Percentiles rank a stretch among this genome's conserved stretches.
These are phyloP conservation scores for Porogramme epimiltina DNA, from an alignment of 1,284 basidiomycete species.

Conservation along the genomic window DNA sequence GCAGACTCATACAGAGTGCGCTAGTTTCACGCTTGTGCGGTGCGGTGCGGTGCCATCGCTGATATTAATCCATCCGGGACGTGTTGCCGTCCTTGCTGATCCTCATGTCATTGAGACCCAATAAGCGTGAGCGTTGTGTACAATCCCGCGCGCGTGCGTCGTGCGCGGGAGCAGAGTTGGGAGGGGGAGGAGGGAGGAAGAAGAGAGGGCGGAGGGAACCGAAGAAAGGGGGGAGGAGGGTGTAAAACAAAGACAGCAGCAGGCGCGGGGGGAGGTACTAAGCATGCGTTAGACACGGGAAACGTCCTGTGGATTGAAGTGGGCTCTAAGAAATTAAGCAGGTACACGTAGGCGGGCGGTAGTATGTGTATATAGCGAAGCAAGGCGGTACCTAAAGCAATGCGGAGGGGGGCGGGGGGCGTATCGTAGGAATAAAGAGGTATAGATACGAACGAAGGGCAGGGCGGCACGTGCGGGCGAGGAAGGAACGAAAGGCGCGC, in stretches of 20 bases:
- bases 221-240: neutral
- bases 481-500: neutral
- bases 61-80: too few relatives aligned
- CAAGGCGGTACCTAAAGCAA: slow-evolving; percentile 1
- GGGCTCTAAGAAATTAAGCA: slow-evolving; percentile 8
- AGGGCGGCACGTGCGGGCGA: neutral
- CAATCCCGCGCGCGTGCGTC: too few relatives aligned
- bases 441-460: slow-evolving; percentile 27
- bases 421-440: slow-evolving; percentile 29
- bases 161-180: too few relatives aligned
- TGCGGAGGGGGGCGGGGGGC: slow-evolving; percentile 6
- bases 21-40: too few relatives aligned
- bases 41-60: too few relatives aligned
- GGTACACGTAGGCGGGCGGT: slow-evolving; percentile 5
- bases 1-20: too few relatives aligned
- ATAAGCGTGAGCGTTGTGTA: too few relatives aligned
- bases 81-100: too few relatives aligned
- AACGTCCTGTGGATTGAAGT: neutral
- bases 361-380: neutral
- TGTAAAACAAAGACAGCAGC: neutral
- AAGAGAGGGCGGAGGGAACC: too few relatives aligned
- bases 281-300: neutral
- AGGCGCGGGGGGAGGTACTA: neutral
- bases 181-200: too few relatives aligned
- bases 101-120: too few relatives aligned